phyloP scores from a whole-genome alignment of 805 yeast species.

The Pichia kluyveri region DNA sequence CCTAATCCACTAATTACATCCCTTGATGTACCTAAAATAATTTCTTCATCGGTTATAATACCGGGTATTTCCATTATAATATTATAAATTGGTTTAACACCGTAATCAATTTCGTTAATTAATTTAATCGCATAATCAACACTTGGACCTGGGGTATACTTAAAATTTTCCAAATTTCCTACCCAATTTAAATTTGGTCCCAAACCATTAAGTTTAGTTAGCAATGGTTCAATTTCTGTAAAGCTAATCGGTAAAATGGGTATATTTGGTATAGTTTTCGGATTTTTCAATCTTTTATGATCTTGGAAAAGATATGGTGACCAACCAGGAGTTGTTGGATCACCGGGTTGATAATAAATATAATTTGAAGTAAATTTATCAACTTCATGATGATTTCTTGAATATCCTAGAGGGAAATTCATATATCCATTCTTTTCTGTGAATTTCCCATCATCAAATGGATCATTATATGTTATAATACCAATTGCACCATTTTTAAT shows the following conservation, averaged over 20 bases:
- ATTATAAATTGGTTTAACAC: conserved; percentile 37
- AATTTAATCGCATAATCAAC: conserved; percentile 25
- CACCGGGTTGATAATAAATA: conserved; percentile 58
- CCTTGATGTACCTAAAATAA: conserved; percentile 47
- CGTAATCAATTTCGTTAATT: conserved; percentile 33
- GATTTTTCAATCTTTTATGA: conserved; percentile 27
- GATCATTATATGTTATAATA: conserved; percentile 48
- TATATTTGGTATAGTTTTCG: conserved; percentile 38
- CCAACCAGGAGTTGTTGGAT: conserved; percentile 71
- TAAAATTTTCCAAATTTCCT: conserved; percentile 34
- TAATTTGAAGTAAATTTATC: conserved; percentile 55
- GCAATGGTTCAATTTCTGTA: conserved; percentile 33
- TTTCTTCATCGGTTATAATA: conserved; percentile 39
- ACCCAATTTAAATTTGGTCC: conserved; percentile 31
- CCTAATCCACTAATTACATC: conserved; percentile 46
- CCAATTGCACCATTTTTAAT: conserved; percentile 55
- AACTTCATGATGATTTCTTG: conserved; percentile 52
- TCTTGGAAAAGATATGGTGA: conserved; percentile 37
- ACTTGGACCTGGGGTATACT: conserved; percentile 42
- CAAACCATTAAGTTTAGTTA: conserved; percentile 26
- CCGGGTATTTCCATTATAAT: conserved; percentile 51
- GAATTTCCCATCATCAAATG: conserved; percentile 49
- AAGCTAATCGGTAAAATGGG: conserved; percentile 46
- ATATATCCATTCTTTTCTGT: conserved; percentile 47
- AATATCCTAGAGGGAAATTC: conserved; percentile 57